Evolutionary conservation across 2,329 filamentous ascomycete genomes (phyloP).

Genomic region (Fusarium temperatum): DNA sequence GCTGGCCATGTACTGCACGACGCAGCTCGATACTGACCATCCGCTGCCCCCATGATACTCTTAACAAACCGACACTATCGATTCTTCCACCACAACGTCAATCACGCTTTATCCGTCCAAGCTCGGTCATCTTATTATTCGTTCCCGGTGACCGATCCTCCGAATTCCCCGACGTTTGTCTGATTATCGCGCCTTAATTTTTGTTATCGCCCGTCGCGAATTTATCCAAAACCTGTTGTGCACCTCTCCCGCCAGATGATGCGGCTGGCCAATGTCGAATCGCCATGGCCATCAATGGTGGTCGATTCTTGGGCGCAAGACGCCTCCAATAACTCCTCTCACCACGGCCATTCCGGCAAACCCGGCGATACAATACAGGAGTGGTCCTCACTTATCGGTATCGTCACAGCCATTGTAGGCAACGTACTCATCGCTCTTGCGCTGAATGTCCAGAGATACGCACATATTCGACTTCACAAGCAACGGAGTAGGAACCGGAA

Average conservation of each 20-base stretch:
- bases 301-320: slow-evolving; percentile 27
- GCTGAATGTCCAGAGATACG: slow-evolving; percentile 95
- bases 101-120: slow-evolving; percentile 21
- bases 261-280: slow-evolving; percentile 37
- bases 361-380: slow-evolving; percentile 63
- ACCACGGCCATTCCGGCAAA: slow-evolving; percentile 40
- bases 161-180: neutral
- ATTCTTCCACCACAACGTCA: slow-evolving; percentile 24
- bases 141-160: slow-evolving; percentile 13
- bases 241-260: slow-evolving; percentile 37
- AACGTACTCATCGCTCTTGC: slow-evolving; percentile 96
- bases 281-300: slow-evolving; percentile 36
- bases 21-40: slow-evolving; percentile 32
- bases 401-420: slow-evolving; percentile 89
- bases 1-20: slow-evolving; percentile 39
- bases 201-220: slow-evolving; percentile 13
- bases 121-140: slow-evolving; percentile 20
- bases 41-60: slow-evolving; percentile 38
- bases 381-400: slow-evolving; percentile 96
- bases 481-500: slow-evolving; percentile 69
- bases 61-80: slow-evolving; percentile 19
- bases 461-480: slow-evolving; percentile 83
- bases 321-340: slow-evolving; percentile 19
- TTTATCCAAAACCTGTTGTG: slow-evolving; percentile 27
- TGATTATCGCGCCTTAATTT: slow-evolving; percentile 7